Base-by-base conservation (phyloP, 495 filamentous ascomycete species). In the Lasiosphaeria ovina region DNA sequence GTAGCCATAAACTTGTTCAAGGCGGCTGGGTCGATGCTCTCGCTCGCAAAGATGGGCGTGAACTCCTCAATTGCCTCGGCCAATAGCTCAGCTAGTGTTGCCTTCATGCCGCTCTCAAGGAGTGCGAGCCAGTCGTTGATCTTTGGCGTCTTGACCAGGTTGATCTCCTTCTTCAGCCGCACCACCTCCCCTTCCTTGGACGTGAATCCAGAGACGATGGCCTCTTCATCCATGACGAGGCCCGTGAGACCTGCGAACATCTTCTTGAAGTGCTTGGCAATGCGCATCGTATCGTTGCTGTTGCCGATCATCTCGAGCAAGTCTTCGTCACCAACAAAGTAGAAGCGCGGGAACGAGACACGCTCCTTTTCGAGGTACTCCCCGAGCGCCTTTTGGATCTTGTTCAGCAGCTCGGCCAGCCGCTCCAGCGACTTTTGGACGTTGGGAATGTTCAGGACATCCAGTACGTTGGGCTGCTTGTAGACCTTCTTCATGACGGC, bases 271-370 rank as follows among this genome's bases (percentile, higher is more conserved):
- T 99, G 94, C 73, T 98, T 98, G 50, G 93, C 89, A 59, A 99
- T 92, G 33, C 94, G 91, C 66, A 91, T 79, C 10, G 93, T 95
- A 66, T 99, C 94, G 66, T 96, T 97, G 74, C 92, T 96, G 74
- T 99, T 99, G 70, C 94, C 94, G 54, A 99, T 99, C 74, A 99
- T 99, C 74, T 99, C 94, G n/a, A 99, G 80, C 59, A 99, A 78
- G 73, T 99, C 94, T 74, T 99, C 94, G 66, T 99, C 94, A 72
- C 94, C 94, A 58, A 99, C 94, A 68, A 99, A 99, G 74, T 99
- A 99, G 79, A 99, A 99, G 35, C 94, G 85, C 51, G 94, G 94
- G 78, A 99, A 99, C 3, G 94, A 94, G 3, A 97, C 87, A 68
- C 94, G 84, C 78, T 99, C 94, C 58, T 93, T 91, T 75, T 99